Evolutionary conservation across 2,329 filamentous ascomycete species (phyloP), one percentile per base, ranked within the genome.

Genomic region (Laburnicola sp.): DNA sequence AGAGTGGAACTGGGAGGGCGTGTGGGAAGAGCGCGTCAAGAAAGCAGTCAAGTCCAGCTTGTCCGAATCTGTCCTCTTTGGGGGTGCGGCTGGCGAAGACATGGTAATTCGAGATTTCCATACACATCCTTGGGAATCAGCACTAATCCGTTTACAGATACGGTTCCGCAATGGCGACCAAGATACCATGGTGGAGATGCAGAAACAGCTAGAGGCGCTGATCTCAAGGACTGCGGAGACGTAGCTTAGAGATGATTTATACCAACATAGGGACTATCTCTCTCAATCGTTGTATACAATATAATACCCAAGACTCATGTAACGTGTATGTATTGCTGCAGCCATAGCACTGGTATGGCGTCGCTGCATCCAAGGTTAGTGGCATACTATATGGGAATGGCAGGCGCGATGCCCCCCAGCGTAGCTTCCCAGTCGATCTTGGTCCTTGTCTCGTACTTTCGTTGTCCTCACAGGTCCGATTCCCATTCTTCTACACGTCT

Each of bases 1-100:
- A 5, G 88, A 96, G 63, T 97, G 93, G 93, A 96, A 96, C 68
- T 97, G 93, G 93, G 91, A 96, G 65, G 92, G 93, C 0, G 93
- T 97, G 0, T 99, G 93, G 93, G 89, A 95, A 69, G 87, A 92
- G 58, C 82, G 93, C 48, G 92, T 96, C 1, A 86, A 84, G 72
- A 89, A 87, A 70, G 88, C 88, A 16, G 83, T 97, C 37, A 82
- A 86, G 44, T 80, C 82, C 7, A 96, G 91, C 65, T 75, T 91
- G 43, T 89, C 89, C 1, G 93, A 97, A 60, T 78, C 85, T 1
- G 86, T 90, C 3, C 75, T 97, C 23, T 97, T 86, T 74, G 90
- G 91, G 4, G 80, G 80, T 51, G 76, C 78, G 4, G 75, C 76
- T 27, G 75, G 82, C 7, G 88, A 91, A 69, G 90, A 96, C 59